Evolutionary conservation across 2,329 filamentous ascomycete genomes (phyloP), one percentile per base, ranked within the genome.

Genomic region (Aspergillus pseudonomiae): DNA sequence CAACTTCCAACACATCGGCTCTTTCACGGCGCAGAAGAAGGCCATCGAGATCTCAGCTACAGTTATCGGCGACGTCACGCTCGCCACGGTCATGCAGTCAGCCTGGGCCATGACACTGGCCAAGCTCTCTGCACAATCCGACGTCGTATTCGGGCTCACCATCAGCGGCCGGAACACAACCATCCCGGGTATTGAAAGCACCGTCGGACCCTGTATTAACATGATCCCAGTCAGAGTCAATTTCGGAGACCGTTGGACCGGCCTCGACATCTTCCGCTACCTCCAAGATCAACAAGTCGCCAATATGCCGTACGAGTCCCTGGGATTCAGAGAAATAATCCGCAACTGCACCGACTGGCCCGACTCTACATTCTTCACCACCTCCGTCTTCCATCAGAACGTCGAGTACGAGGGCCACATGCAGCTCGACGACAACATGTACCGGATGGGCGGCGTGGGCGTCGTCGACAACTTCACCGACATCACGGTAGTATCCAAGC

Each of bases 201-300:
- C 89, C 54, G 82, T 86, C 53, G 89, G 89, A 0, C 89, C 89
- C 0, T 89, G 87, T 65, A 88, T 88, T 82, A 88, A 91, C 68
- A 88, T 90, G 70, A 82, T 89, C 1, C 89, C 89, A 0, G 83
- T 90, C 41, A 83, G 89, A 24, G 83, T 91, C 16, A 78, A 77
- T 32, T 86, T 91, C 69, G 77, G 79, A 3, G 69, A 80, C 0
- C 71, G 75, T 3, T 86, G 85, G 83, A 86, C 81, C 3, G 84
- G 78, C 0, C 65, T 80, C 2, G 84, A 88, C 61, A 77, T 88
- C 4, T 81, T 88, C 62, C 77, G 79, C 19, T 75, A 80, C 62
- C 80, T 88, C 24, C 85, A 88, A 74, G 77, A 83, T 63, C 86
- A 88, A 72, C 85, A 88, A 70, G 80, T 87, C 50, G 80, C 83